Evolutionary conservation across 2,329 filamentous ascomycete species (phyloP).

Genomic region (Clathrospora elynae): DNA sequence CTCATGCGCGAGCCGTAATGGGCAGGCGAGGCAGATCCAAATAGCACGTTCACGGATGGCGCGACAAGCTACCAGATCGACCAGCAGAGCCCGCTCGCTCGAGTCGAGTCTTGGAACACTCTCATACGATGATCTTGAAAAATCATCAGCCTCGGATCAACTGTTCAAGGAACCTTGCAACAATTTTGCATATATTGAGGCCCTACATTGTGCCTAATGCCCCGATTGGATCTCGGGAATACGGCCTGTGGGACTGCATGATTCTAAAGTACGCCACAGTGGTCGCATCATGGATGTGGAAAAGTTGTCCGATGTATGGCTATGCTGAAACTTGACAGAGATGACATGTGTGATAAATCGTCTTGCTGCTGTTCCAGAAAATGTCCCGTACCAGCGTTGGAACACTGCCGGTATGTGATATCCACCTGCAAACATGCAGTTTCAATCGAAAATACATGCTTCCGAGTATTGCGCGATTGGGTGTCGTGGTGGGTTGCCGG

Average conservation of each 20-base stretch:
- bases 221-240: slow-evolving; percentile 6
- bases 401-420: too few species aligned
- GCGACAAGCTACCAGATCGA: slow-evolving; percentile 7
- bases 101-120: slow-evolving; percentile 10
- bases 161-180: slow-evolving; percentile 6
- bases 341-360: neutral
- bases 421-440: too few species aligned
- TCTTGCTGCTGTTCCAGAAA: slow-evolving; percentile 1
- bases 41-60: slow-evolving; percentile 4
- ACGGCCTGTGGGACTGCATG: slow-evolving; percentile 1
- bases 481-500: too few species aligned
- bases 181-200: slow-evolving; percentile 19
- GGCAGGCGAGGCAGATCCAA: slow-evolving; percentile 5
- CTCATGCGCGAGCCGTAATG: slow-evolving; percentile 3
- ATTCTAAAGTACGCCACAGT: slow-evolving; percentile 4
- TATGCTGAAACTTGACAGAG: neutral
- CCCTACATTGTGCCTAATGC: slow-evolving; percentile 11
- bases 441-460: too few species aligned
- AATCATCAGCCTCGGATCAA: slow-evolving; percentile 4
- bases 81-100: slow-evolving; percentile 10
- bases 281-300: slow-evolving; percentile 9
- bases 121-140: slow-evolving; percentile 1
- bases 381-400: too few species aligned
- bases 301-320: neutral
- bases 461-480: too few species aligned